These are phyloP conservation scores for Cordyceps fumosorosea DNA, from an alignment of 2,329 filamentous ascomycete species.

Conservation along the genomic window DNA sequence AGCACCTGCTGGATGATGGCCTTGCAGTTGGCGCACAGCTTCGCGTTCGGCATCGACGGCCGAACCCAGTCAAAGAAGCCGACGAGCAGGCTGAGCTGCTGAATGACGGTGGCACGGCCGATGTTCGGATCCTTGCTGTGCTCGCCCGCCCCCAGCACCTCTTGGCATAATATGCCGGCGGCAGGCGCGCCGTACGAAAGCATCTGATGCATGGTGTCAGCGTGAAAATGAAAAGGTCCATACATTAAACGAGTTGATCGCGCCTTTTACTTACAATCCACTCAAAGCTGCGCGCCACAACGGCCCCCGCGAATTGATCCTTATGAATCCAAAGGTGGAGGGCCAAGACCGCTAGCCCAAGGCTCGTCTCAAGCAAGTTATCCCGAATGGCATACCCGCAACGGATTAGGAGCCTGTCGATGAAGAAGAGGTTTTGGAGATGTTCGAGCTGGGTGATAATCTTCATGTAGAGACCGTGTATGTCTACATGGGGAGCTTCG, in stretches of 20 bases:
- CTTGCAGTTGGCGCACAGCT: slow-evolving; percentile 40
- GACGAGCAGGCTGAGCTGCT: slow-evolving; percentile 44
- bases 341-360: slow-evolving; percentile 40
- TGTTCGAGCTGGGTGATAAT: slow-evolving; percentile 43
- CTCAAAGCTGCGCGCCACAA: slow-evolving; percentile 37
- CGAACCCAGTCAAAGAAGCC: slow-evolving; percentile 46
- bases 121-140: slow-evolving; percentile 29
- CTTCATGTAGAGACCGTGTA: slow-evolving; percentile 33
- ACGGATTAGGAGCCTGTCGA: slow-evolving; percentile 49
- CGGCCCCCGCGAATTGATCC: slow-evolving; percentile 32
- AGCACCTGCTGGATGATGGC: slow-evolving; percentile 44
- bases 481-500: slow-evolving; percentile 23
- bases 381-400: slow-evolving; percentile 30
- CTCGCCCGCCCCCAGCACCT: slow-evolving; percentile 37
- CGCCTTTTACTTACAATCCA: slow-evolving; percentile 36
- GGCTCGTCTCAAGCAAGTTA: slow-evolving; percentile 37
- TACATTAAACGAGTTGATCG: too few relatives aligned
- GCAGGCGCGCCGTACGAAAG: slow-evolving; percentile 45
- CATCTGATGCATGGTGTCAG: slow-evolving; percentile 25
- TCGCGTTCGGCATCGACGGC: slow-evolving; percentile 40
- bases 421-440: slow-evolving; percentile 51
- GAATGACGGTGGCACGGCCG: slow-evolving; percentile 42
- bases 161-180: slow-evolving; percentile 43
- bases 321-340: slow-evolving; percentile 44
- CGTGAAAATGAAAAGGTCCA: not conserved